Evolutionary conservation across 352 stramenopile species (phyloP).

Genomic region (Globisporangium polare): DNA sequence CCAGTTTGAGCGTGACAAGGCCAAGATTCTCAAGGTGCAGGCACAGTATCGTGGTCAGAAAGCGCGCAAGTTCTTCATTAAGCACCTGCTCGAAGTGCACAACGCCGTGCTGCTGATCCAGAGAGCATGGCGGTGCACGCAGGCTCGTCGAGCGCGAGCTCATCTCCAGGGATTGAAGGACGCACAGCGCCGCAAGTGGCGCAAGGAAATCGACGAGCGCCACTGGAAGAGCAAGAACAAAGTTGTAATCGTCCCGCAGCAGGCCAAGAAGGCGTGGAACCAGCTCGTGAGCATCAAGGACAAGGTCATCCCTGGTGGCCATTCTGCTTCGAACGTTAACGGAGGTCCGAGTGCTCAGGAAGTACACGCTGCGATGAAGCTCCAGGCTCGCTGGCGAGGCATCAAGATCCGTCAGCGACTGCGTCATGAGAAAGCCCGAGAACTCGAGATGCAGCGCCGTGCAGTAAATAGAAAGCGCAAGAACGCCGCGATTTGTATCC

Average conservation of each 20-base stretch:
- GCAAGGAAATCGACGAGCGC: constrained; percentile 22
- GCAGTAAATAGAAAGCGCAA: constrained; percentile 24
- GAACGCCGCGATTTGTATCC: constrained; percentile 44
- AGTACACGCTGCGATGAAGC: constrained; percentile 28
- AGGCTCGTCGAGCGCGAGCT: constrained; percentile 20
- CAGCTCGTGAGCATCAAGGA: constrained; percentile 16
- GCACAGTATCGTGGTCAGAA: constrained; percentile 41
- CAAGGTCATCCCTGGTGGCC: constrained; percentile 1
- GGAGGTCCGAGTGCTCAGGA: constrained; percentile 11
- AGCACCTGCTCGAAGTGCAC: constrained; percentile 22
- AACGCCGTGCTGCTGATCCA: constrained; percentile 36
- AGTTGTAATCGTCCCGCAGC: constrained; percentile 2
- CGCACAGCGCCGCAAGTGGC: constrained; percentile 18
- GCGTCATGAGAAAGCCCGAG: constrained; percentile 31
- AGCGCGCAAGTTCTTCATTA: constrained; percentile 23
- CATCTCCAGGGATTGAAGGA: constrained; percentile 3
- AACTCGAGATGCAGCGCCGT: constrained; percentile 25
- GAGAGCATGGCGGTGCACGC: constrained; percentile 43
- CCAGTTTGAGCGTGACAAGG: constrained; percentile 63
- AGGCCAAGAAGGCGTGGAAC: constrained; percentile 21
- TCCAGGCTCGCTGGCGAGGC: constrained; percentile 57
- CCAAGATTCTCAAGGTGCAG: constrained; percentile 49
- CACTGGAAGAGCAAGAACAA: constrained; percentile 2
- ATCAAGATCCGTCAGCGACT: constrained; percentile 33
- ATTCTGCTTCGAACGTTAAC: neutral